These are phyloP conservation scores for Clitopilus hobsonii DNA, from an alignment of 768 basidiomycete genomes.

Conservation along the genomic window DNA sequence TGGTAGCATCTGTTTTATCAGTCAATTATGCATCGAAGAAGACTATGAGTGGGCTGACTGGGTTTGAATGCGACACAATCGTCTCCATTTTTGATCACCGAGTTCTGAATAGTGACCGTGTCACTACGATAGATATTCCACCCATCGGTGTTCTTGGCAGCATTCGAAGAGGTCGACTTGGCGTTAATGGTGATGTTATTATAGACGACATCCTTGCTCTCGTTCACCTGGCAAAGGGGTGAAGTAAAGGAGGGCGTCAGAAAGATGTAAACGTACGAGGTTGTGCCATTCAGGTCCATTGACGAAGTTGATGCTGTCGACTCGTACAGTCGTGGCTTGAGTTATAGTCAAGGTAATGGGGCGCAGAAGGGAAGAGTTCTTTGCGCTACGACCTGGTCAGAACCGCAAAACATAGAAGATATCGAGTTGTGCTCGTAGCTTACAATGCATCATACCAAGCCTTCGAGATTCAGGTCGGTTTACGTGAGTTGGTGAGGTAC, in stretches of 20 bases:
- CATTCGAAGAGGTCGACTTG: conserved; percentile 37
- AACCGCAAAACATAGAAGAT: not conserved
- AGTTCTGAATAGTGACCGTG: conserved; percentile 41
- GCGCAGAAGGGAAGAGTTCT: conserved; percentile 41
- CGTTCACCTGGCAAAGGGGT: conserved; percentile 32
- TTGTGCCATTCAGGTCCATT: conserved; percentile 53
- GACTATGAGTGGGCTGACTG: conserved; percentile 20
- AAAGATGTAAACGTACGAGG: conserved; percentile 24
- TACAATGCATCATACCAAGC: conserved; percentile 54
- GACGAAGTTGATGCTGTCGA: conserved; percentile 43
- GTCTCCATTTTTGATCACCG: conserved; percentile 49
- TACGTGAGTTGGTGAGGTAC: not conserved
- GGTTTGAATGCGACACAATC: conserved; percentile 61
- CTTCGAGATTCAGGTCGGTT: conserved; percentile 16
- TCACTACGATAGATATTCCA: conserved; percentile 62
- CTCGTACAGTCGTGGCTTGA: conserved; percentile 41
- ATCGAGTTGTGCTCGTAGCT: not conserved
- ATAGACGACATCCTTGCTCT: conserved; percentile 40
- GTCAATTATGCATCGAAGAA: not conserved
- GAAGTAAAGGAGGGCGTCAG: not conserved
- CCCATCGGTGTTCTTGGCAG: conserved; percentile 51
- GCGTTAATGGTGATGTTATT: conserved; percentile 43
- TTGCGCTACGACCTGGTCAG: conserved; percentile 23
- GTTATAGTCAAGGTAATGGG: conserved; percentile 55
- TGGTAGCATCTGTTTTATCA: conserved; percentile 40